phyloP scores from a whole-genome alignment of 352 stramenopile species.

The Phytophthora foliorum region DNA sequence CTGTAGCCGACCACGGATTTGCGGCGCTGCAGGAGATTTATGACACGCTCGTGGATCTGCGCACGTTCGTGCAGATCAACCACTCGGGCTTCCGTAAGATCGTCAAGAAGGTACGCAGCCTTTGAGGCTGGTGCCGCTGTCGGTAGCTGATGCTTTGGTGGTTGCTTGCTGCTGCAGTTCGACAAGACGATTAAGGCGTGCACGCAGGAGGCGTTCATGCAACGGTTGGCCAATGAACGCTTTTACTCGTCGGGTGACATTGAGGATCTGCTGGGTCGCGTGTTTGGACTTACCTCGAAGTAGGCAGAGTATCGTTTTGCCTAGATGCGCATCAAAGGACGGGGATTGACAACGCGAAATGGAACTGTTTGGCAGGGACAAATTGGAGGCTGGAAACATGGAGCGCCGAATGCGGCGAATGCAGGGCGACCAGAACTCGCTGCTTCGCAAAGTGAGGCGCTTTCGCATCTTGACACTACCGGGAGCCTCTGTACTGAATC shows the following conservation, averaged over 20 bases:
- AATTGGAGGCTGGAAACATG: slow-evolving; percentile 91
- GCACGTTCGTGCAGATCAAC: slow-evolving; percentile 94
- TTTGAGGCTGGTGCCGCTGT: not conserved
- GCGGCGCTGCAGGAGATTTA: slow-evolving; percentile 90
- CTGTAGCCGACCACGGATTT: slow-evolving; percentile 75
- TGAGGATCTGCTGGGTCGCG: slow-evolving; percentile 79
- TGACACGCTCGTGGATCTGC: slow-evolving; percentile 89
- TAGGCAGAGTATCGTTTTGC: slow-evolving; percentile 32
- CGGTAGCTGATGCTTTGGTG: not conserved
- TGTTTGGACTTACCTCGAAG: slow-evolving; percentile 86
- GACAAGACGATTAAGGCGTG: slow-evolving; percentile 90
- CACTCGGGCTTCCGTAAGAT: slow-evolving; percentile 94
- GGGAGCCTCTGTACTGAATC: slow-evolving; percentile 14
- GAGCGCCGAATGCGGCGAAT: slow-evolving; percentile 84
- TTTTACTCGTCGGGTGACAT: slow-evolving; percentile 90
- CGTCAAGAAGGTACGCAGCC: slow-evolving; percentile 86
- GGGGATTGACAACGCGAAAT: slow-evolving; percentile 11
- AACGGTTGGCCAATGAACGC: slow-evolving; percentile 73
- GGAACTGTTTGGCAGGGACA: slow-evolving; percentile 57
- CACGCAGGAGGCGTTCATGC: slow-evolving; percentile 83
- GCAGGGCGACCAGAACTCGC: slow-evolving; percentile 85
- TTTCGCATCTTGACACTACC: slow-evolving; percentile 6
- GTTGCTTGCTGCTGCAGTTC: slow-evolving; percentile 61
- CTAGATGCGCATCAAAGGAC: not conserved
- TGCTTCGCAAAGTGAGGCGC: slow-evolving; percentile 76